Percentiles rank a stretch among this genome's conserved stretches.
Evolutionary conservation across 1,284 basidiomycete species (phyloP).

Genomic region (Sporisorium iseilematis-ciliati): DNA sequence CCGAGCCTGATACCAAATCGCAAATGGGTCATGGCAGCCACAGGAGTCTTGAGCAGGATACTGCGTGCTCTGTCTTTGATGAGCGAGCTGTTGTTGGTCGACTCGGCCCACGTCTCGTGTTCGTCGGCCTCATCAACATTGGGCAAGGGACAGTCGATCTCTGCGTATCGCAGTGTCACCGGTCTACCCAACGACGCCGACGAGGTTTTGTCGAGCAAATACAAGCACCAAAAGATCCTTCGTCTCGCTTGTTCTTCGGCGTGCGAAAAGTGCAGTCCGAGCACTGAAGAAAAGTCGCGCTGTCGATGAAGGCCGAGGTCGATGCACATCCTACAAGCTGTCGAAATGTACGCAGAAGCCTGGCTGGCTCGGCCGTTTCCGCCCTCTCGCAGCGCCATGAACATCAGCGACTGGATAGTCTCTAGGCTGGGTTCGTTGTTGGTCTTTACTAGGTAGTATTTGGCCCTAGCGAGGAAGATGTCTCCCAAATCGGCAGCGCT

Average conservation of each 20-base stretch:
- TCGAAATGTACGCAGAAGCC: constrained; percentile 48
- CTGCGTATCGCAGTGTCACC: constrained; percentile 50
- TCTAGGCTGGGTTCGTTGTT: constrained; percentile 56
- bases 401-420: constrained; percentile 53
- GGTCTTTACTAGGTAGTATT: constrained; percentile 54
- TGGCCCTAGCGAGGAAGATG: constrained; percentile 55
- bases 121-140: constrained; percentile 51
- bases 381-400: constrained; percentile 59
- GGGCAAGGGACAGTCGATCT: constrained; percentile 60
- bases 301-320: constrained; percentile 59
- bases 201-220: constrained; percentile 56
- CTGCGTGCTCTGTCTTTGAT: constrained; percentile 39
- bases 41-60: constrained; percentile 45
- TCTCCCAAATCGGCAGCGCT: constrained; percentile 43
- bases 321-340: constrained; percentile 56
- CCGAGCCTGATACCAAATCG: constrained; percentile 39
- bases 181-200: constrained; percentile 56
- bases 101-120: constrained; percentile 49
- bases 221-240: constrained; percentile 54
- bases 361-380: constrained; percentile 53
- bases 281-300: constrained; percentile 35
- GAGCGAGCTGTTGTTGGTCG: constrained; percentile 49
- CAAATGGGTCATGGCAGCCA: constrained; percentile 43
- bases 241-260: constrained; percentile 55
- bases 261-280: constrained; percentile 43